phyloP scores from a whole-genome alignment of 192 early-diverging fungal species.

The Phycomyces blakesleeanus region DNA sequence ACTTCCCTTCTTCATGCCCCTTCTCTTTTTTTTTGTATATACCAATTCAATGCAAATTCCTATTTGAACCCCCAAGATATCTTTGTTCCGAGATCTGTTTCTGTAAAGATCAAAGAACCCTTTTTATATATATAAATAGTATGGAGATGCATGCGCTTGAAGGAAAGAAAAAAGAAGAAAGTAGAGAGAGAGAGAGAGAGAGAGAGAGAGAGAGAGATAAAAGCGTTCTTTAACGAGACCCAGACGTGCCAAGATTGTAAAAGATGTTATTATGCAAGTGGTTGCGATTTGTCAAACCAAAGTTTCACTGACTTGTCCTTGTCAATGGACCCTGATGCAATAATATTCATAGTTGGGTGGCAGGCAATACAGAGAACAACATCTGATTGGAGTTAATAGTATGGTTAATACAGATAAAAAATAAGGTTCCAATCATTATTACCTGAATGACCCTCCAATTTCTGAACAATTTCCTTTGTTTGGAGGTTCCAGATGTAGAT shows the following conservation, averaged over 20 bases:
- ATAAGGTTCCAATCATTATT: slow-evolving; percentile 13
- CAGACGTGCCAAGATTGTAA: too few relatives aligned
- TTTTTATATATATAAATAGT: too few relatives aligned
- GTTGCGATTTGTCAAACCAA: slow-evolving; percentile 59
- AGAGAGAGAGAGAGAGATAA: neutral
- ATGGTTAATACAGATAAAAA: neutral
- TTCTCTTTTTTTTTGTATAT: slow-evolving; percentile 5
- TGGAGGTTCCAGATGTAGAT: slow-evolving; percentile 99
- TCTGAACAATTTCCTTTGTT: slow-evolving; percentile 91
- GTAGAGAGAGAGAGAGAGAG: too few relatives aligned
- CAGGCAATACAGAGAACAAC: slow-evolving; percentile 89
- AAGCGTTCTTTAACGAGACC: neutral
- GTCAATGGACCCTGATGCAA: slow-evolving; percentile 91
- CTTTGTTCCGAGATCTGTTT: too few relatives aligned
- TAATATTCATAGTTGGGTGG: slow-evolving; percentile 92
- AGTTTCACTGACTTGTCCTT: slow-evolving; percentile 87
- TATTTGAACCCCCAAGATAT: neutral
- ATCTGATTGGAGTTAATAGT: slow-evolving; percentile 45
- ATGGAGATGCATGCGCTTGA: too few relatives aligned
- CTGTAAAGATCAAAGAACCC: too few relatives aligned
- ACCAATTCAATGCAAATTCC: neutral
- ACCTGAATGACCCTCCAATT: slow-evolving; percentile 90
- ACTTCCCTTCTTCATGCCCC: neutral
- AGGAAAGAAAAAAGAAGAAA: too few relatives aligned
- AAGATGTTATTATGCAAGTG: slow-evolving; percentile 1